Conservation (phyloP, 768 basidiomycete species). For the Crucibulum laeve region DNA sequence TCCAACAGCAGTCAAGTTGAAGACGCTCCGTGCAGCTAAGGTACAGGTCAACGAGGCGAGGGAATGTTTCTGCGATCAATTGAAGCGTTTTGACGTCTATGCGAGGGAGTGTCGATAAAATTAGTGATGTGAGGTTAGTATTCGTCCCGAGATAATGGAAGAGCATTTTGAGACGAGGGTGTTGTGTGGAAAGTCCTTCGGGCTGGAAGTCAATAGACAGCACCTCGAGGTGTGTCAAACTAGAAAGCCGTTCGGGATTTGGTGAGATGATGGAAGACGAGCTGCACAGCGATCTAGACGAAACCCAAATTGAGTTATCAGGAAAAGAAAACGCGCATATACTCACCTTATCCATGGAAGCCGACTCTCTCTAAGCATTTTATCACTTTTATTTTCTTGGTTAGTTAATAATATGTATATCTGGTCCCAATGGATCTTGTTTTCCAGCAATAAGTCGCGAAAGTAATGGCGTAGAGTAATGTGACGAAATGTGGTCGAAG, state of each 20-base stretch:
- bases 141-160: conserved; percentile 22
- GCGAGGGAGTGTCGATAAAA: conserved; percentile 50
- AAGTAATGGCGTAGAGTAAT: conserved; percentile 37
- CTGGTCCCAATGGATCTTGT: conserved; percentile 15
- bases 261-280: conserved; percentile 24
- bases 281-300: conserved; percentile 26
- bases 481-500: conserved; percentile 35
- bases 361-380: conserved; percentile 12
- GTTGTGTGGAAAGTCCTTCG: conserved; percentile 43
- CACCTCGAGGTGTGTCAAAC: conserved; percentile 28
- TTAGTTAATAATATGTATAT: conserved; percentile 18
- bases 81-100: conserved; percentile 47
- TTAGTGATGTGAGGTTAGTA: conserved; percentile 40
- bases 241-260: conserved; percentile 17
- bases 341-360: conserved; percentile 48
- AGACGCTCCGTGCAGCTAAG: conserved; percentile 60
- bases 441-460: conserved; percentile 22
- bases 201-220: conserved; percentile 38
- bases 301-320: conserved; percentile 12
- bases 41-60: conserved; percentile 40
- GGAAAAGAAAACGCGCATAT: conserved; percentile 10
- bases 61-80: conserved; percentile 42
- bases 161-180: conserved; percentile 26
- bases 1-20: conserved; percentile 54
- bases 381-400: conserved; percentile 10